These are phyloP conservation scores for Letharia lupina DNA, from an alignment of 495 filamentous ascomycete species.

Conservation along the genomic window DNA sequence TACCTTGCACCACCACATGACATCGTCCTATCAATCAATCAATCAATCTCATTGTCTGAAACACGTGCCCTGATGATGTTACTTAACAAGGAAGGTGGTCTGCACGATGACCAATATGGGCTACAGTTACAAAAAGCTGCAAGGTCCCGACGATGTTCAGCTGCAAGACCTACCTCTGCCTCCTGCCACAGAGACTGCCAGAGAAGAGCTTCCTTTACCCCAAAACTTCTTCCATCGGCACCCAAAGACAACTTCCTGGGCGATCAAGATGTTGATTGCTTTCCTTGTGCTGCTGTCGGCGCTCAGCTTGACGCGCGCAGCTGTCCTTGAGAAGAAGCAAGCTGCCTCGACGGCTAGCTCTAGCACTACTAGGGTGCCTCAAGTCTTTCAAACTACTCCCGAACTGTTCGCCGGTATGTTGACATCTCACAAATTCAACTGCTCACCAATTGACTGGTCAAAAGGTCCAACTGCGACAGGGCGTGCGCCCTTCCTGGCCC, in stretches of 20 bases:
- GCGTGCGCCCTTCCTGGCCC: constrained; percentile 45
- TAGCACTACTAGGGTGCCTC: constrained; percentile 32
- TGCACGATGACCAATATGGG: constrained; percentile 2
- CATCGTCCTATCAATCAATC: constrained; percentile 5
- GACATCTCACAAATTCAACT: background rate
- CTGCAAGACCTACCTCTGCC: constrained; percentile 8
- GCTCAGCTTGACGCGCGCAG: constrained; percentile 17
- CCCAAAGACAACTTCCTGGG: background rate
- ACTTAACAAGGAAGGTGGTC: constrained; percentile 4
- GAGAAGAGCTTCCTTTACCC: background rate
- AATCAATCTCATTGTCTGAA: constrained; percentile 2
- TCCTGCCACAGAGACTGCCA: background rate
- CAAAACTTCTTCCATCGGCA: background rate
- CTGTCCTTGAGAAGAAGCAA: constrained; percentile 18
- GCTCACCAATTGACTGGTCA: constrained; percentile 15
- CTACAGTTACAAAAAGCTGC: constrained; percentile 21
- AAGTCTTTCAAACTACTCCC: constrained; percentile 48
- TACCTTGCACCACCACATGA: constrained; percentile 8
- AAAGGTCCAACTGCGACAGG: constrained; percentile 52
- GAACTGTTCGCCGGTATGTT: constrained; percentile 30
- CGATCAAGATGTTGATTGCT: constrained; percentile 10
- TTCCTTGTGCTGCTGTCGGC: constrained; percentile 10
- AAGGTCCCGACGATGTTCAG: constrained; percentile 8
- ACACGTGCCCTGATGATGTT: constrained; percentile 17
- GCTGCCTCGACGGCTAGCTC: constrained; percentile 12